phyloP scores from a whole-genome alignment of 2,329 filamentous ascomycete species.

The Colletotrichum euphorbiae region DNA sequence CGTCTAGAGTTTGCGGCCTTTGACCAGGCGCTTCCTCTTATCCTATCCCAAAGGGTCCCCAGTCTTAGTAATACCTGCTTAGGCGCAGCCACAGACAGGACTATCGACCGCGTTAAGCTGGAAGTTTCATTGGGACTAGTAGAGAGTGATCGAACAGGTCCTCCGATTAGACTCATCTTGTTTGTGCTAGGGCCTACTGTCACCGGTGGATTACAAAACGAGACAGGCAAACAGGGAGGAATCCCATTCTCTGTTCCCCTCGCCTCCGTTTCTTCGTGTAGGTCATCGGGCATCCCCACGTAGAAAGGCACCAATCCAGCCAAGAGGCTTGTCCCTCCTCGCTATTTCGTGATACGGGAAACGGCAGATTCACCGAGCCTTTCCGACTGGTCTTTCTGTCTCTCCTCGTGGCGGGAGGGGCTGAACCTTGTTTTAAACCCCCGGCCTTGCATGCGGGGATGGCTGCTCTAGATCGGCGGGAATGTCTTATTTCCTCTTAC shows the following conservation, averaged over 20 bases:
- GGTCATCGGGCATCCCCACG: constrained; percentile 9
- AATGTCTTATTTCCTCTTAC: constrained; percentile 18
- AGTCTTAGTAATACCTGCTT: neutral
- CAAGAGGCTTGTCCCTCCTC: constrained; percentile 10
- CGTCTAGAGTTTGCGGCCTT: neutral
- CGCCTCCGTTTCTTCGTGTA: neutral
- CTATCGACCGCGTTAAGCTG: neutral
- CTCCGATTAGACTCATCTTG: constrained; percentile 5
- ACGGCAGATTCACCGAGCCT: constrained; percentile 19
- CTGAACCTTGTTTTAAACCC: constrained; percentile 39
- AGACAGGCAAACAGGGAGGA: neutral
- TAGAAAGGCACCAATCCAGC: constrained; percentile 15
- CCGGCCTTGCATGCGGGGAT: constrained; percentile 33
- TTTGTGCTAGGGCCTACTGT: constrained; percentile 7
- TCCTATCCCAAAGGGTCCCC: constrained; percentile 7
- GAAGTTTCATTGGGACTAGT: constrained; percentile 14
- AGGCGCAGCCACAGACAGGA: constrained; percentile 12
- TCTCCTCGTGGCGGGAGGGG: constrained; percentile 28
- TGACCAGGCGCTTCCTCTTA: neutral
- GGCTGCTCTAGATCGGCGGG: constrained; percentile 14
- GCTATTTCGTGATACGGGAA: constrained; percentile 9
- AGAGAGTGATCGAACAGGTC: constrained; percentile 31
- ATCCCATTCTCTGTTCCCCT: neutral
- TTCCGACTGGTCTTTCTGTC: constrained; percentile 20
- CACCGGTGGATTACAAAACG: constrained; percentile 1